Base-by-base conservation (phyloP, 148 eudicot genomes). In the Diospyros lotus region DNA sequence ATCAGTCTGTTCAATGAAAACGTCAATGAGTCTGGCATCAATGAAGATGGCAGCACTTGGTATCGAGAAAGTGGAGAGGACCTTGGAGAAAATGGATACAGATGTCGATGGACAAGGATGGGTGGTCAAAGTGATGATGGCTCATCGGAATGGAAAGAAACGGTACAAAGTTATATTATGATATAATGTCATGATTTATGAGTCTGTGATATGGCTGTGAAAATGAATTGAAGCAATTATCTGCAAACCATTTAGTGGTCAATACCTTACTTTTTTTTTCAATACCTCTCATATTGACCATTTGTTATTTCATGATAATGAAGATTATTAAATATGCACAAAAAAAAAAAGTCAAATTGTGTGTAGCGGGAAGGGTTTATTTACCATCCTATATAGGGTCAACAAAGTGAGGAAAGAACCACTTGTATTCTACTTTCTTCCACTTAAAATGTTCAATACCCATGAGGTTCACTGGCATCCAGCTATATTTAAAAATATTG, bases 11-110 rank as follows among this genome's bases (percentile, higher is more conserved):
- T 90, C 67, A 86, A 82, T 84, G 98, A 90, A 74, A 73, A 74
- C 63, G 85, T 88, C 40, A 90, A 84, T 51, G 98, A 95, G 80
- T 79, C 89, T 54, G 97, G 97, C 53, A 80, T 80, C 72, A 95
- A 87, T 74, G 98, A 95, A 86, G 98, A 95, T 87, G 98, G 97
- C 4, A 88, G 96, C 81, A 88, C 89, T 5, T 95, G 98, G 98
- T 92, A 84, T 74, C 83, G 92, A 59, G 96, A 95, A 84, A 87
- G 90, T 81, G 96, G 96, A 54, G 94, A 87, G 75, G 96, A 87
- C 68, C 84, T 92, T 78, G 98, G 94, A 40, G 96, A 87, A 64
- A 90, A 95, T 84, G 98, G 98, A 64, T 95, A 90, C 78, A 85
- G 91, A 85, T 92, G 94, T 84, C 82, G 98, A 74, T 95, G 98